These are phyloP conservation scores for Blastobotrys indianensis DNA, from an alignment of 1,139 yeast species.

Conservation along the genomic window DNA sequence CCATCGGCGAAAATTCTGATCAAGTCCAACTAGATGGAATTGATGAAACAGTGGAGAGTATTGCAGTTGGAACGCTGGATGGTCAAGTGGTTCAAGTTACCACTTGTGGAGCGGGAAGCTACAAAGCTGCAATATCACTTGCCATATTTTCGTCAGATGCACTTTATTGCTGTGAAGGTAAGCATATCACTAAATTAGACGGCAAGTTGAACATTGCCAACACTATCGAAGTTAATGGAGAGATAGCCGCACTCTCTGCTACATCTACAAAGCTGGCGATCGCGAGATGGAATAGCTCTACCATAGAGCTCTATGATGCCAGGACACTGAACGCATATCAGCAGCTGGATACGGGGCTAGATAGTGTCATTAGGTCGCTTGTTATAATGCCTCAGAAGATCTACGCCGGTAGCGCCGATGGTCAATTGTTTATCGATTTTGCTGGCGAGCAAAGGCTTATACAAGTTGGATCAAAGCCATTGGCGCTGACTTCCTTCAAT, in stretches of 20 bases:
- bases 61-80: constrained; percentile 1
- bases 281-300: too few species aligned
- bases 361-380: too few species aligned
- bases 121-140: not conserved
- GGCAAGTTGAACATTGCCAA: not conserved
- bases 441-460: too few species aligned
- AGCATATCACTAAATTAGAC: not conserved
- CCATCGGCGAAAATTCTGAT: not conserved
- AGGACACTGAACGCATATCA: too few species aligned
- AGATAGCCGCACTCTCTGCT: too few species aligned
- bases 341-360: too few species aligned
- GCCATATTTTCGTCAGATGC: not conserved
- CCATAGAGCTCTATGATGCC: too few species aligned
- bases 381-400: too few species aligned
- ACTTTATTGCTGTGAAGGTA: not conserved
- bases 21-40: not conserved
- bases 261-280: too few species aligned
- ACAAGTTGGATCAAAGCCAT: not conserved
- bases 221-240: too few species aligned
- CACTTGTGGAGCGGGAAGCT: not conserved
- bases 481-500: not conserved
- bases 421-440: too few species aligned
- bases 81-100: not conserved
- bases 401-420: too few species aligned
- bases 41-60: not conserved